Conservation (phyloP, 78 protist species). For the Mastigamoeba balamuthi region DNA sequence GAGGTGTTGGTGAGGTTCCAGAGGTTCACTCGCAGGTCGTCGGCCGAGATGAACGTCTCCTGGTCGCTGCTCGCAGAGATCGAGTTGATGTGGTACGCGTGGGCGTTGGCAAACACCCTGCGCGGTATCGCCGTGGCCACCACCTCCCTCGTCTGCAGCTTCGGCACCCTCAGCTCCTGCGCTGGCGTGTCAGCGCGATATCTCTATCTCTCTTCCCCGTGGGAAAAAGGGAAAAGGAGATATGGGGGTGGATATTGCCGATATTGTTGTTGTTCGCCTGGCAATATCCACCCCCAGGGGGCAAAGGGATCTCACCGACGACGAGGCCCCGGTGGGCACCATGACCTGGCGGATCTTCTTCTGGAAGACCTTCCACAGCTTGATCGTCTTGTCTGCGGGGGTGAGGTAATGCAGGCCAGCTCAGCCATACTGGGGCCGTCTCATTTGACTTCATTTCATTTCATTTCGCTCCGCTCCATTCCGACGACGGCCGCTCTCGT, state of each 20-base stretch:
- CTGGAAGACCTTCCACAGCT: slow-evolving; percentile 90
- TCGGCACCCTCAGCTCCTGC: no score
- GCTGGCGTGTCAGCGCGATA: not conserved
- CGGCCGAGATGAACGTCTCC: slow-evolving; percentile 85
- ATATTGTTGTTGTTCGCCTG: not conserved
- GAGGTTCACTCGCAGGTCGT: slow-evolving; percentile 93
- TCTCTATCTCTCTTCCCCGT: not conserved
- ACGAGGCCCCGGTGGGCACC: no score
- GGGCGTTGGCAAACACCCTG: slow-evolving; percentile 84
- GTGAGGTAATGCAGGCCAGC: no score
- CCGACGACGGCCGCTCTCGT: no score
- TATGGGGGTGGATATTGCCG: slow-evolving; percentile 9
- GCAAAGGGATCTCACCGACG: not conserved
- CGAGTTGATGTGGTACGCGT: slow-evolving; percentile 96
- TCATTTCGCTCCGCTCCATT: not conserved
- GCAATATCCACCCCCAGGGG: not conserved
- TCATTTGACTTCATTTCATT: not conserved
- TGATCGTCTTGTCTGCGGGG: slow-evolving; percentile 89
- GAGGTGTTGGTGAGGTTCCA: slow-evolving; percentile 77
- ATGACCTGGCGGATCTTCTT: no score
- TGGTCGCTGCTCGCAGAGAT: slow-evolving; percentile 64
- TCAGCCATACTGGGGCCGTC: no score
- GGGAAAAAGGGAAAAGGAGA: not conserved
- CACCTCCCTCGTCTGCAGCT: slow-evolving; percentile 26
- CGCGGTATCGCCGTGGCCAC: slow-evolving; percentile 39